A percentile compares a stretch with the other conserved stretches of the same genome.
phyloP scores from a whole-genome alignment of 176 grass and related monocot species.

The Chrysopogon serrulatus region DNA sequence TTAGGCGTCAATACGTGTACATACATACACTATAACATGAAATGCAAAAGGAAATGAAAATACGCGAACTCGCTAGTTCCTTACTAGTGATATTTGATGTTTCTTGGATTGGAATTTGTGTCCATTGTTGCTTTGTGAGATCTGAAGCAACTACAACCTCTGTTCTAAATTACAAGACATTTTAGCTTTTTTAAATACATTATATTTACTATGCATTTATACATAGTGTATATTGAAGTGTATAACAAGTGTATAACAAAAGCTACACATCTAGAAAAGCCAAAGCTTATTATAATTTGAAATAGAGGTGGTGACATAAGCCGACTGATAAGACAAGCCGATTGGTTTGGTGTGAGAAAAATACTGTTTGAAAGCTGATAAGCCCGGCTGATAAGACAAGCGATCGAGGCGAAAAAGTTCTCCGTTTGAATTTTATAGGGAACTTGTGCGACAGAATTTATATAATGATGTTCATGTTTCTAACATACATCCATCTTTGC shows the following conservation, averaged over 20 bases:
- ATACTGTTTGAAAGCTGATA: too few species aligned
- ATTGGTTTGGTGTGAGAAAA: too few species aligned
- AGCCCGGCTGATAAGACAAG: too few species aligned
- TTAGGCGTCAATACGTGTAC: conserved; percentile 41
- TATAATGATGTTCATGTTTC: not conserved
- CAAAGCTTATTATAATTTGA: too few species aligned
- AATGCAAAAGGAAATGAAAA: conserved; percentile 29
- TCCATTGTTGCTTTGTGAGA: not conserved
- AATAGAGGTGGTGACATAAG: too few species aligned
- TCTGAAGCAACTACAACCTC: not conserved
- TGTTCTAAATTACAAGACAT: not conserved
- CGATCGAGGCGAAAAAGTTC: too few species aligned
- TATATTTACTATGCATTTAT: too few species aligned
- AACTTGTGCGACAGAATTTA: not conserved
- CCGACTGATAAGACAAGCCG: too few species aligned
- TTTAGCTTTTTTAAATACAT: not conserved
- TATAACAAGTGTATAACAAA: too few species aligned
- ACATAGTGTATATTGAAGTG: too few species aligned
- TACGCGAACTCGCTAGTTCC: not conserved
- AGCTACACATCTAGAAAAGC: too few species aligned
- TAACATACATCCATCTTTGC: not conserved
- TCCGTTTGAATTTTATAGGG: too few species aligned
- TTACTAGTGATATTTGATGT: not conserved
- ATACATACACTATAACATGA: conserved; percentile 38
- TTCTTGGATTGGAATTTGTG: not conserved